These are phyloP conservation scores for Taxillus chinensis DNA, from an alignment of 164 flowering plant species.

Conservation along the genomic window DNA sequence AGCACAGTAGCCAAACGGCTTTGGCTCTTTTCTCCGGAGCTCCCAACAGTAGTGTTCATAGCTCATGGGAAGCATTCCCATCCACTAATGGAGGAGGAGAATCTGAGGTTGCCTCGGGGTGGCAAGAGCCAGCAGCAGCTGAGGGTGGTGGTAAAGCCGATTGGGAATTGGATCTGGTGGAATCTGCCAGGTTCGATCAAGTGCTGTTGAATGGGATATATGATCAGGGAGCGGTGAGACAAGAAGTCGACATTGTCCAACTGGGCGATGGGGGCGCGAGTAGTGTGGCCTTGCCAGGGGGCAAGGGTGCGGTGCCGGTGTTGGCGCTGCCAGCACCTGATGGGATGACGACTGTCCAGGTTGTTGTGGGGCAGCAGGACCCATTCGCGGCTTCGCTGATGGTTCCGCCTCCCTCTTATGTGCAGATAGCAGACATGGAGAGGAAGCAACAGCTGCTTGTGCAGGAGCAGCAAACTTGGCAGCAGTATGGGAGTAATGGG, in stretches of 20 bases:
- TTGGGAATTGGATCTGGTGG: conserved; percentile 81
- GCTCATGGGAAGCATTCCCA: conserved; percentile 57
- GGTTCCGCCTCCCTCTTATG: conserved; percentile 67
- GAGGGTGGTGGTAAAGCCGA: conserved; percentile 41
- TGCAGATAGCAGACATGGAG: conserved; percentile 76
- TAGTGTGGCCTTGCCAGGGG: conserved; percentile 52
- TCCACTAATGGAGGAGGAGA: conserved; percentile 20
- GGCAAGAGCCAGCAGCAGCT: conserved; percentile 67
- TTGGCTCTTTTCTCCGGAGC: conserved; percentile 49
- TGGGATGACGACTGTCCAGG: conserved; percentile 26
- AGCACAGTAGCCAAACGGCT: conserved; percentile 55
- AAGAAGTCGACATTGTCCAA: conserved; percentile 36
- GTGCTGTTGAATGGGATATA: conserved; percentile 70
- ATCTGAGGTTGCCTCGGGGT: conserved; percentile 52
- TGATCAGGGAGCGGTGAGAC: conserved; percentile 64
- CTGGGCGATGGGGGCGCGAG: conserved; percentile 59
- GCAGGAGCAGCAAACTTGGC: conserved; percentile 68
- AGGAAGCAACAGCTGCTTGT: conserved; percentile 56
- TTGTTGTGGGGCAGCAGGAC: conserved; percentile 32
- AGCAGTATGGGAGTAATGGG: conserved; percentile 53
- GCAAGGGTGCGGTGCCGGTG: conserved; percentile 34
- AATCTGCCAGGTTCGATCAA: conserved; percentile 61
- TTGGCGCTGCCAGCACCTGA: conserved; percentile 68
- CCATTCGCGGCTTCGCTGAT: conserved; percentile 68
- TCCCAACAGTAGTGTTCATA: conserved; percentile 24